Conservation (phyloP, 805 yeast genomes). For the Wickerhamiella nectarea region DNA sequence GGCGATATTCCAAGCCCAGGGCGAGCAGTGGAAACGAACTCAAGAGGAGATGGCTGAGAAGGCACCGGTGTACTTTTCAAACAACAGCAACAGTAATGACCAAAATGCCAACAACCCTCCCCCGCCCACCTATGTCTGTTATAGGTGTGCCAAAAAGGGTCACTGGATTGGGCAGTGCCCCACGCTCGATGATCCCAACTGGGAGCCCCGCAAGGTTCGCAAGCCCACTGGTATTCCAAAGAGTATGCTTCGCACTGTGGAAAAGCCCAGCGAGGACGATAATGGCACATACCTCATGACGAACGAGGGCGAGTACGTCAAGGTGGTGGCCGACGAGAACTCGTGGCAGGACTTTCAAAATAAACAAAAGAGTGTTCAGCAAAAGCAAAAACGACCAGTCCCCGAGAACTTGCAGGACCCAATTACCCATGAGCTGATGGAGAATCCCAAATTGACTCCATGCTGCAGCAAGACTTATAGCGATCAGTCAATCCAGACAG, state of each 20-base stretch:
- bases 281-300: slow-evolving; percentile 62
- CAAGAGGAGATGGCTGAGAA: slow-evolving; percentile 84
- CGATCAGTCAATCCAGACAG: slow-evolving; percentile 47
- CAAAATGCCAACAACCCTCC: slow-evolving; percentile 68
- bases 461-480: slow-evolving; percentile 57
- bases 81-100: slow-evolving; percentile 12
- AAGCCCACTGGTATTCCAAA: slow-evolving; percentile 97
- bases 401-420: slow-evolving; percentile 59
- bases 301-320: slow-evolving; percentile 89
- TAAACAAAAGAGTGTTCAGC: slow-evolving; percentile 35
- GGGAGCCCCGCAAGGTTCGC: slow-evolving; percentile 82
- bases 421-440: slow-evolving; percentile 45
- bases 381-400: slow-evolving; percentile 32
- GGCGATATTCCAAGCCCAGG: slow-evolving; percentile 85
- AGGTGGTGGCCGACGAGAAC: slow-evolving; percentile 85
- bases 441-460: slow-evolving; percentile 66
- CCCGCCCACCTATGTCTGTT: slow-evolving; percentile 93
- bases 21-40: slow-evolving; percentile 87
- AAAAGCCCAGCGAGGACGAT: slow-evolving; percentile 58
- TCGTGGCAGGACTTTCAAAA: slow-evolving; percentile 84
- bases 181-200: slow-evolving; percentile 78
- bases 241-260: slow-evolving; percentile 74
- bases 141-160: slow-evolving; percentile 88
- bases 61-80: slow-evolving; percentile 48
- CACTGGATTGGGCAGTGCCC: slow-evolving; percentile 98